Percentiles rank a stretch among this genome's conserved stretches.
Conservation (phyloP, 441 rosid species). For the Populus trichocarpa region DNA sequence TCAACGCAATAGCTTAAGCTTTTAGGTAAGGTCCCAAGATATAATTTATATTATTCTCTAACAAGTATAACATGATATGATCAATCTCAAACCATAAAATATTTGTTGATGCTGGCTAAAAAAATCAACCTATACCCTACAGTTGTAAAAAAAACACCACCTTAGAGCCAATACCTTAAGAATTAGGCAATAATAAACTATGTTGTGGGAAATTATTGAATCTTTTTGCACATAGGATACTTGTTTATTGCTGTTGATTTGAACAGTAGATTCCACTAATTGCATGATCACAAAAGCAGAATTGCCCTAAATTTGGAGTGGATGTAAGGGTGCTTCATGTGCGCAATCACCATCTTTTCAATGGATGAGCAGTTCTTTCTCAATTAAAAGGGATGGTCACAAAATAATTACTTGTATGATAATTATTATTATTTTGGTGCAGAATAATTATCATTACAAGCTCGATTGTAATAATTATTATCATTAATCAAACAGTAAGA, state of each 20-base stretch:
- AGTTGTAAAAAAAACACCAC: too few species aligned
- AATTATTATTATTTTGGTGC: not conserved
- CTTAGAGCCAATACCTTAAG: not conserved
- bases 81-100: too few species aligned
- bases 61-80: too few species aligned
- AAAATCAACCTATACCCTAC: too few species aligned
- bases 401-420: not conserved
- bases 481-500: not conserved
- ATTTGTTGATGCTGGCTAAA: too few species aligned
- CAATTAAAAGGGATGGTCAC: not conserved
- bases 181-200: too few species aligned
- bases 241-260: not conserved
- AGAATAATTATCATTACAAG: not conserved
- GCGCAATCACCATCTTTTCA: not conserved
- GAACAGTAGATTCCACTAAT: not conserved
- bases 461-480: not conserved
- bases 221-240: not conserved
- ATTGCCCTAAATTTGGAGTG: not conserved
- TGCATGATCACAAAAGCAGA: not conserved
- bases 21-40: too few species aligned
- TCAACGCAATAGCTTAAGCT: too few species aligned
- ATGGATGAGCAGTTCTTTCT: not conserved
- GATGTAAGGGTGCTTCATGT: too few species aligned
- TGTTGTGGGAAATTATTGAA: too few species aligned
- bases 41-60: too few species aligned